phyloP scores from a whole-genome alignment of 305 asterid species.

The Fraxinus angustifolia region DNA sequence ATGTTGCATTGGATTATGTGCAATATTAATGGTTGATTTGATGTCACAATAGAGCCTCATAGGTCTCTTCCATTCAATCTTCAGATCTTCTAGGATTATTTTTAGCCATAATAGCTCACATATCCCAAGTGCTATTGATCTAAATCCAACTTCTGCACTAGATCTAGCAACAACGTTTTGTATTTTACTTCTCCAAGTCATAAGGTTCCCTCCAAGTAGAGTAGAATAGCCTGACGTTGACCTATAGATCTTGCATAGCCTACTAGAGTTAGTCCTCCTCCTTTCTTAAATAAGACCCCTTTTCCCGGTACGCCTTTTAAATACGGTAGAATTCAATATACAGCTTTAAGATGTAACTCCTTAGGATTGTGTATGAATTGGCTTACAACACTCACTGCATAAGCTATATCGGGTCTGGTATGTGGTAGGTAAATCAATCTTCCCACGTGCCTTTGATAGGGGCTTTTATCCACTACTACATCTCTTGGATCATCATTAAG shows the following conservation, averaged over 20 bases:
- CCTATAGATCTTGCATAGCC: neutral
- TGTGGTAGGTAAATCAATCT: neutral
- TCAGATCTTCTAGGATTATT: neutral
- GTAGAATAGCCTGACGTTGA: neutral
- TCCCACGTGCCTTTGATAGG: neutral
- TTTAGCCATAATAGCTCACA: neutral
- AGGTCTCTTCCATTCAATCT: neutral
- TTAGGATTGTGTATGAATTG: neutral
- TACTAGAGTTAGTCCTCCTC: neutral
- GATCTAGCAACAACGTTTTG: neutral
- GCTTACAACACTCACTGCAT: neutral
- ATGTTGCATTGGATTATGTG: neutral
- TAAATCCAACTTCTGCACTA: too few relatives aligned
- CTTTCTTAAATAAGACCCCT: neutral
- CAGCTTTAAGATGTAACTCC: neutral
- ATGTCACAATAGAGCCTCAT: neutral
- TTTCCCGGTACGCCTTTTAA: neutral
- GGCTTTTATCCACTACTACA: neutral
- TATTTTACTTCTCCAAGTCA: neutral
- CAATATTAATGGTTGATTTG: neutral
- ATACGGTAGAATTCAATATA: neutral
- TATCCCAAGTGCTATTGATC: neutral
- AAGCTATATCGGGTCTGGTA: neutral
- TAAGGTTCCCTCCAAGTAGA: neutral
- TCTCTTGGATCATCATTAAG: neutral